Evolutionary conservation across 169 alveolate species (phyloP).

Genomic region (Theileria annulata): DNA sequence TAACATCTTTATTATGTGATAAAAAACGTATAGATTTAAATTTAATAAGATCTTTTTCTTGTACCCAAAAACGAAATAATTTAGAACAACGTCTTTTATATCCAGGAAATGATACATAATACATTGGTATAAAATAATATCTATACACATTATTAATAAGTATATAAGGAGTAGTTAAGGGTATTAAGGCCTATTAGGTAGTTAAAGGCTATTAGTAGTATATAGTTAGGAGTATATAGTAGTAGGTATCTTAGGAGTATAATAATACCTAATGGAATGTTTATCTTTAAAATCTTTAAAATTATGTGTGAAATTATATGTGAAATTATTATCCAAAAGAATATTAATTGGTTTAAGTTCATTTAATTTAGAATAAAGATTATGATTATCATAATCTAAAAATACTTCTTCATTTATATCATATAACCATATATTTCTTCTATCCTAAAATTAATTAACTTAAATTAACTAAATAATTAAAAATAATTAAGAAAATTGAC

Average conservation of each 20-base stretch:
- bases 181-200: too few relatives aligned
- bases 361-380: conserved; percentile 15
- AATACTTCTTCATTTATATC: conserved; percentile 25
- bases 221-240: too few relatives aligned
- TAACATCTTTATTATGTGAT: not conserved
- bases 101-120: conserved; percentile 64
- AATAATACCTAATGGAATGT: not conserved
- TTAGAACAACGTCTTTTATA: conserved; percentile 59
- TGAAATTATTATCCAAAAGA: not conserved
- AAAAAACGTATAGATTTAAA: conserved; percentile 19
- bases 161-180: too few relatives aligned
- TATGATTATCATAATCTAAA: conserved; percentile 21
- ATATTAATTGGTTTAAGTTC: conserved; percentile 16
- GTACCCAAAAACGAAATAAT: conserved; percentile 65
- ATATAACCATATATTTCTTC: conserved; percentile 17
- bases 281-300: not conserved
- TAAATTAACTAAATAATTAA: too few relatives aligned
- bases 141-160: not conserved
- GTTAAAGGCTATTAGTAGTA: too few relatives aligned
- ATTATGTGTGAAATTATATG: not conserved
- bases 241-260: too few relatives aligned
- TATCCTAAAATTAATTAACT: not conserved
- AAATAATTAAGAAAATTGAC: too few relatives aligned
- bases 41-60: conserved; percentile 66
- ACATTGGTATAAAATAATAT: conserved; percentile 56